phyloP scores from a whole-genome alignment of 2,329 filamentous ascomycete genomes.

The Colletotrichum sp. region DNA sequence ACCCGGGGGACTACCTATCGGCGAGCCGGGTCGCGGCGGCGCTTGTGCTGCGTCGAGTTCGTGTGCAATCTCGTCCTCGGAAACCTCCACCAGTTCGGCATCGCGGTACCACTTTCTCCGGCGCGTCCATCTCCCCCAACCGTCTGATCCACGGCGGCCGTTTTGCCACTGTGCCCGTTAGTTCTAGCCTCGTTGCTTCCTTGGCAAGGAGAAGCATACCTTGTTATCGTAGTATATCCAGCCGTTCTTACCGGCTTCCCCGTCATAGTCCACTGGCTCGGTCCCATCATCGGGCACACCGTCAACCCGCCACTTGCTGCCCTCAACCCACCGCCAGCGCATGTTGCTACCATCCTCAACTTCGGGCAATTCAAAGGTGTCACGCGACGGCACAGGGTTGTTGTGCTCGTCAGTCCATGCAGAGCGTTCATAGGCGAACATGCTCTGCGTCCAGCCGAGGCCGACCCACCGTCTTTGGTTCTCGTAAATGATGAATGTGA shows the following conservation, averaged over 20 bases:
- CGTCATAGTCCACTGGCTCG: slow-evolving; percentile 55
- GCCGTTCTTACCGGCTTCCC: slow-evolving; percentile 70
- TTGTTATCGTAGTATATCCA: slow-evolving; percentile 99
- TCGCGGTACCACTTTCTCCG: slow-evolving; percentile 96
- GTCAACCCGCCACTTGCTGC: slow-evolving; percentile 86
- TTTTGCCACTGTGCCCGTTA: slow-evolving; percentile 75
- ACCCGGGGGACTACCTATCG: slow-evolving; percentile 9
- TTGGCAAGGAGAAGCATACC: slow-evolving; percentile 51
- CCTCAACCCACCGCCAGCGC: slow-evolving; percentile 79
- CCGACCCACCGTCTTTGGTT: slow-evolving; percentile 96
- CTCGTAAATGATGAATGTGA: slow-evolving; percentile 96
- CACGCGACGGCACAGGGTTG: slow-evolving; percentile 77
- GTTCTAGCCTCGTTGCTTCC: background rate
- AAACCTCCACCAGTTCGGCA: slow-evolving; percentile 87
- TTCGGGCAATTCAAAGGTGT: slow-evolving; percentile 68
- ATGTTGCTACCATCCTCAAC: slow-evolving; percentile 64
- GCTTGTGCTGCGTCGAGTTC: slow-evolving; percentile 13
- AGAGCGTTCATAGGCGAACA: slow-evolving; percentile 88
- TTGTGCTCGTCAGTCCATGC: slow-evolving; percentile 97
- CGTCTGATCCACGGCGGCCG: slow-evolving; percentile 82
- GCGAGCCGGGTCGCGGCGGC: background rate
- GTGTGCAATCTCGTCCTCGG: slow-evolving; percentile 29
- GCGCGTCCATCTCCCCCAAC: slow-evolving; percentile 93
- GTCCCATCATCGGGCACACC: slow-evolving; percentile 63
- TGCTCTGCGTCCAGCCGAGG: slow-evolving; percentile 89